Base-by-base conservation (phyloP, 225 moss, liverwort and hornwort species). In the Takakia lepidozioides region DNA sequence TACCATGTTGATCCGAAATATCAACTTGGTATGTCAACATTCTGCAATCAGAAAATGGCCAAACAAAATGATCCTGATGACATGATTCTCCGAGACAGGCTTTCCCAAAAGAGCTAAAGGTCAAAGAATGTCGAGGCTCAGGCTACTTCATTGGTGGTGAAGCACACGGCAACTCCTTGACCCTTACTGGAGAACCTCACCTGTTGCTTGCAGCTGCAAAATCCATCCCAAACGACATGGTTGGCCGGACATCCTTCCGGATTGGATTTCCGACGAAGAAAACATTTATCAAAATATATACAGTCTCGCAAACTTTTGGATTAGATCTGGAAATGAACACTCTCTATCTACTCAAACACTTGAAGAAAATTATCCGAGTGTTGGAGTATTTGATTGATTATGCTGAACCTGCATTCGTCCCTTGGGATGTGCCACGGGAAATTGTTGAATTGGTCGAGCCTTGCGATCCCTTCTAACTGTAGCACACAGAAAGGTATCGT, bases 391-490 rank as follows among this genome's bases (percentile, higher is more conserved):
- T 78, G 45, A 71, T 79, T 3, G 54, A 58, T 11, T 5, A 82
- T 13, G 71, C 66, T 1, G 35, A 62, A 25, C 35, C 17, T 30
- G 48, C 84, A 9, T 72, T 73, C 3, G 71, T 71, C 34, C 50
- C 61, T 22, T 80, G 76, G 53, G 58, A 70, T 48, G 67, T 75
- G 5, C 74, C 87, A 15, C 58, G 64, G 23, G 82, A 92, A 53
- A 84, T 87, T 25, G 61, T 87, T 16, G 92, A 88, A 49, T 62
- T 93, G 30, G 88, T 93, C 18, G 66, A 64, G 48, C 83, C 88
- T 2, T 78, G 76, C 19, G 72, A 86, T 59, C 83, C 83, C 37
- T 76, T 88, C 43, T 82, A 35, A 71, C n/a, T n/a, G n/a, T n/a
- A n/a, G n/a, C n/a, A n/a, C n/a, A n/a, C n/a, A n/a, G n/a, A n/a